phyloP scores from a whole-genome alignment of 1,284 basidiomycete genomes.

The Apiotrichum sp. region DNA sequence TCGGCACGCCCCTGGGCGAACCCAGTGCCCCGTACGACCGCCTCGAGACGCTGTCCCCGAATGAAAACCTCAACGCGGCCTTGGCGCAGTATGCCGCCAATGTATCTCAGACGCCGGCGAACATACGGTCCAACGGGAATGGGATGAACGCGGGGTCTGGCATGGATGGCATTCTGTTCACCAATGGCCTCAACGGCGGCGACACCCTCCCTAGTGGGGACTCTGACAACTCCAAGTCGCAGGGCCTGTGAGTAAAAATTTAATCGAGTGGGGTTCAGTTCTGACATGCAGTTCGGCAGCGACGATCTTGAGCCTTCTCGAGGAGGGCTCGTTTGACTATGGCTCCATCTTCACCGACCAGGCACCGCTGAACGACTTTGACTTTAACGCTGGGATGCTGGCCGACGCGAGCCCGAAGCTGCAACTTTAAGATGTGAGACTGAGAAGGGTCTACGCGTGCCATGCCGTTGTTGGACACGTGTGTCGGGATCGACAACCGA shows the following conservation, averaged over 20 bases:
- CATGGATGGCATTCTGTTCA: slow-evolving; percentile 17
- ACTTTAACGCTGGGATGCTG: slow-evolving; percentile 8
- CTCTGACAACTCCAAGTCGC: neutral
- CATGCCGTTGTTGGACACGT: no score
- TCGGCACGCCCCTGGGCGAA: slow-evolving; percentile 24
- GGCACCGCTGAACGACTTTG: slow-evolving; percentile 25
- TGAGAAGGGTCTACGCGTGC: no score
- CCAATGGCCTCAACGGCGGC: slow-evolving; percentile 3
- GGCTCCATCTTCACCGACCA: slow-evolving; percentile 45
- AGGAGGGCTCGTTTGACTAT: slow-evolving; percentile 46
- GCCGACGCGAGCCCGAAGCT: neutral
- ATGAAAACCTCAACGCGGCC: slow-evolving; percentile 16
- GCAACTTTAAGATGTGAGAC: no score
- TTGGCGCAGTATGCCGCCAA: slow-evolving; percentile 9
- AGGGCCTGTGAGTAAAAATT: slow-evolving; percentile 1
- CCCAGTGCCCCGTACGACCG: slow-evolving; percentile 29
- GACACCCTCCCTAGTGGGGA: neutral
- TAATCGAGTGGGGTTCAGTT: neutral
- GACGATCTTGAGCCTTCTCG: slow-evolving; percentile 43
- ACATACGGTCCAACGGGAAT: no score
- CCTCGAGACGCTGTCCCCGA: slow-evolving; percentile 31
- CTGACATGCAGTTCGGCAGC: slow-evolving; percentile 35
- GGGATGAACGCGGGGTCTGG: neutral
- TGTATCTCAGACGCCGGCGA: neutral
- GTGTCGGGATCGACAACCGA: no score